Evolutionary conservation across 441 rosid genomes (phyloP), one percentile per base, ranked within the genome.

Genomic region (Sinapis alba): DNA sequence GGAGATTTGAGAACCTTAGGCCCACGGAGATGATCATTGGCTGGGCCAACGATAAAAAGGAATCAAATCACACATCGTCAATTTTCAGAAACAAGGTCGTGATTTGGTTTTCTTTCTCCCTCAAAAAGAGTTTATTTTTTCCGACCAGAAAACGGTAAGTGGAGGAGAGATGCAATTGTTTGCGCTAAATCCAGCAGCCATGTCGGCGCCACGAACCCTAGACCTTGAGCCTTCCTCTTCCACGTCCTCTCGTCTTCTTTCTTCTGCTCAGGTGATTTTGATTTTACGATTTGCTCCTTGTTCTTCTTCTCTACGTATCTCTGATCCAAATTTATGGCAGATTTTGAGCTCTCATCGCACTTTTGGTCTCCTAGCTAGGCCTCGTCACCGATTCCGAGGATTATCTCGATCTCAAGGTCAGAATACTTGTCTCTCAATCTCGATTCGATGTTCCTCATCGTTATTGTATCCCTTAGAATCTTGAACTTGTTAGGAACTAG

Each of bases 81-180:
- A 15, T 6, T 53, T 20, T 53, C n/a, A 9, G 58, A 53, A 53
- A 4, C 26, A 19, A 19, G 8, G 58, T 53, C 58, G 13, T 19
- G 24, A 53, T 53, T 53, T 19, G 26, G 6, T 53, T 53, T 19
- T 50, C 26, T 53, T 11, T 10, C 58, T 47, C 19, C 53, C 41
- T 34, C n/a, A n/a, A n/a, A 10, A 47, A 47, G 19, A 47, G 8
- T 16, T 6, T 18, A n/a, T 7, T 6, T 2, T 47, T 47, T 16
- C 16, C 58, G 58, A 53, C 63, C 43, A 26, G 41, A 66, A 15
- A 34, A 64, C 36, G 26, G 4, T 9, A 5, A 43, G 27, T 2
- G 63, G 71, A 69, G 71, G 66, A 65, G 60, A 68, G 57, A 90
- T 90, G 96, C 90, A 85, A 77, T 57, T 81, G 9, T 71, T 84